phyloP scores from a whole-genome alignment of 768 basidiomycete genomes.

The Lactifluus piperatus region DNA sequence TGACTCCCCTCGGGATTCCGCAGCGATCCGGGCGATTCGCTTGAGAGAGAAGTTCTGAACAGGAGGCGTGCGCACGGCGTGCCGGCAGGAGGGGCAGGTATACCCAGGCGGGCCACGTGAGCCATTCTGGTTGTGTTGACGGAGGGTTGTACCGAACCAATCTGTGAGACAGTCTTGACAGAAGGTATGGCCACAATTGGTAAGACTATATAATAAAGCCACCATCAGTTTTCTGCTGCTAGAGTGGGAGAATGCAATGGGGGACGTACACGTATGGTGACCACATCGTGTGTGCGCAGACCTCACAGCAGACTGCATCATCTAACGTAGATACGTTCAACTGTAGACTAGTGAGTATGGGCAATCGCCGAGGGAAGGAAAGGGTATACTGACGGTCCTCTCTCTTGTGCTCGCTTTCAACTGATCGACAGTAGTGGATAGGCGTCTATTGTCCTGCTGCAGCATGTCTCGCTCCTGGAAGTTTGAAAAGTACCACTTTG shows the following conservation, averaged over 20 bases:
- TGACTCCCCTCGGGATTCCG: slow-evolving; percentile 39
- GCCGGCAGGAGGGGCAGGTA: slow-evolving; percentile 61
- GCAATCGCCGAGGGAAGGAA: neutral
- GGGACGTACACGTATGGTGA: slow-evolving; percentile 50
- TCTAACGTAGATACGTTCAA: slow-evolving; percentile 30
- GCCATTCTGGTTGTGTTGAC: slow-evolving; percentile 39
- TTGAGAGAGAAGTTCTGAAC: slow-evolving; percentile 57
- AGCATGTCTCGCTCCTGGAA: slow-evolving; percentile 6
- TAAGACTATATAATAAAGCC: slow-evolving; percentile 34
- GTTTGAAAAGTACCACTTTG: neutral
- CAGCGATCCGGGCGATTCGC: slow-evolving; percentile 42
- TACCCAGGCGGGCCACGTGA: slow-evolving; percentile 29
- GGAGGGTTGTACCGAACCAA: slow-evolving; percentile 41
- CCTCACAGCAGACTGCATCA: slow-evolving; percentile 51
- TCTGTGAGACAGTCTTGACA: slow-evolving; percentile 54
- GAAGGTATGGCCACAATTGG: slow-evolving; percentile 60
- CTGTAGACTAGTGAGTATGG: neutral
- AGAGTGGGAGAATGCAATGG: neutral
- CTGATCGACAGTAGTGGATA: neutral
- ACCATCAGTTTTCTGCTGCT: slow-evolving; percentile 1
- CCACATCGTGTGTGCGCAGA: slow-evolving; percentile 60
- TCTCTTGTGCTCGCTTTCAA: slow-evolving; percentile 9
- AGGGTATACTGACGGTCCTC: slow-evolving; percentile 4
- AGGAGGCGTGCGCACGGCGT: slow-evolving; percentile 39
- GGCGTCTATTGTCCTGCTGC: neutral